Evolutionary conservation across 768 basidiomycete species (phyloP), one percentile per base, ranked within the genome.

Genomic region (Tubosaeta brunneosetosa): DNA sequence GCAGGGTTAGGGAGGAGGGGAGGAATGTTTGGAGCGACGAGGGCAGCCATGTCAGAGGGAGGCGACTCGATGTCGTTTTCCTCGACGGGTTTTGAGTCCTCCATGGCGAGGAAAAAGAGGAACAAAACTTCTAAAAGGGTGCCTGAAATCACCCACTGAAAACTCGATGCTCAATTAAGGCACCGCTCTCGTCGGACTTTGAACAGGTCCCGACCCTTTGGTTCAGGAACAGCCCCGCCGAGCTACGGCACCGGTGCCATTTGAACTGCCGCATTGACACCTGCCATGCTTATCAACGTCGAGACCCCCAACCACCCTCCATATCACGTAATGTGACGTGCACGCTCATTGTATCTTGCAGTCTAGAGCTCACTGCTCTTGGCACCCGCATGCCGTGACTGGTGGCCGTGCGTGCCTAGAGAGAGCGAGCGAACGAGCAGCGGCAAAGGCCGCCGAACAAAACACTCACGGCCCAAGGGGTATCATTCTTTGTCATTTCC

Each of bases 161-260:
- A 66, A 59, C 53, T 53, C 58, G 58, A 61, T 56, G 43, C 64
- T 60, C 67, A 70, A 68, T 68, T 68, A 68, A 68, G 67, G 67
- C 67, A 68, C 67, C 55, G 66, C 66, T 49, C 53, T 29, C 41
- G 58, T 68, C 67, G 67, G 67, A 68, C 65, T 69, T 57, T 10
- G n/a, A 66, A 68, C 45, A 14, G 0, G 32, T 6, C 0, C 67
- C 65, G 47, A 26, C 10, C 2, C 11, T 51, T 16, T 61, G 69
- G 69, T 48, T 66, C 68, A 68, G 67, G 67, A 56, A 70, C 69
- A 60, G 47, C 63, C 54, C 58, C 65, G 66, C 66, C 68, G 66
- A 64, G 51, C 66, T 58, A 70, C 67, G 67, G 67, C 67, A 70
- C 67, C 69, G 67, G 61, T 49, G 47, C 52, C 55, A 59, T 54